Percentiles rank a stretch among this genome's conserved stretches.
Evolutionary conservation across 73 alveolate species (phyloP).

Genomic region (Paramecium sexaurelia): DNA sequence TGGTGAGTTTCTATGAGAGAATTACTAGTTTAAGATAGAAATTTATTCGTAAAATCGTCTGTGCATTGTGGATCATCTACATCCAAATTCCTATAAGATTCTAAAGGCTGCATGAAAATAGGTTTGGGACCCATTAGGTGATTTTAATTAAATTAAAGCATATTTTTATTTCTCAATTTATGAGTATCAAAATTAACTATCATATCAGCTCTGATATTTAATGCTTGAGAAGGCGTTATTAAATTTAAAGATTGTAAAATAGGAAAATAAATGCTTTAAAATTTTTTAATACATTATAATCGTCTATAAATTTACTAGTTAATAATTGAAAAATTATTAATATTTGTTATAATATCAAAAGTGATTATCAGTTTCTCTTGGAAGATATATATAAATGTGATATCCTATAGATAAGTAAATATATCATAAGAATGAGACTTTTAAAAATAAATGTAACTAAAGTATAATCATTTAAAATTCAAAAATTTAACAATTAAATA

Average conservation of each 20-base stretch:
- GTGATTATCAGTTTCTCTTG: too few relatives aligned
- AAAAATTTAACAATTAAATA: neutral
- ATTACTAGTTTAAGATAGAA: neutral
- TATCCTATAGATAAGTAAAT: too few relatives aligned
- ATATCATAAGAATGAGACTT: neutral
- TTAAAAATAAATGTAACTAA: neutral
- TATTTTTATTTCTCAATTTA: neutral
- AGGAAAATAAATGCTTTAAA: neutral
- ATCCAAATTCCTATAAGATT: neutral
- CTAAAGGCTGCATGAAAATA: slow-evolving; percentile 18
- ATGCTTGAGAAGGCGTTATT: neutral
- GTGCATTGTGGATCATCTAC: neutral
- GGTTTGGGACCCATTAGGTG: neutral
- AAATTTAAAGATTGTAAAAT: neutral
- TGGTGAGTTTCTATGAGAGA: neutral
- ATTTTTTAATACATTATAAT: neutral
- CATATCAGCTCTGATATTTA: neutral
- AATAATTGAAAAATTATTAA: too few relatives aligned
- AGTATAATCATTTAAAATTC: neutral
- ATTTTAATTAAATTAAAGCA: neutral
- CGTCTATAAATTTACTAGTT: neutral
- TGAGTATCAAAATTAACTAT: neutral
- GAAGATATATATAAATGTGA: too few relatives aligned
- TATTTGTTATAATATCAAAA: too few relatives aligned
- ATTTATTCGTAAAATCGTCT: neutral